phyloP scores from a whole-genome alignment of 768 basidiomycete genomes.

The Leccinum subgranulosum region DNA sequence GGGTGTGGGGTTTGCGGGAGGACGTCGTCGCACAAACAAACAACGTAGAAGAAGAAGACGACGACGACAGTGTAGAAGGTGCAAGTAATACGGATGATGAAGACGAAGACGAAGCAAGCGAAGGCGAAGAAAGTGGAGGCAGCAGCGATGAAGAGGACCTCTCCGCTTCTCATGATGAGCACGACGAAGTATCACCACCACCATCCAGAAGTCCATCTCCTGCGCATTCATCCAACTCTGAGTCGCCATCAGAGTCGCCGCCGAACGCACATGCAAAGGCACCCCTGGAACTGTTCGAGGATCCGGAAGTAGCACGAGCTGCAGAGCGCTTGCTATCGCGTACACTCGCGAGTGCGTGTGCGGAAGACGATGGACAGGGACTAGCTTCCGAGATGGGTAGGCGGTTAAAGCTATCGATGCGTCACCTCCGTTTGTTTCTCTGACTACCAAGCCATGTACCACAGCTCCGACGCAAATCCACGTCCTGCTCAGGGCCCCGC shows the following conservation, averaged over 20 bases:
- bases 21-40: constrained; percentile 29
- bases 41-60: background rate
- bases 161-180: constrained; percentile 5
- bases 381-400: constrained; percentile 41
- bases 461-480: constrained; percentile 48
- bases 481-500: constrained; percentile 44
- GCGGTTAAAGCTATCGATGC: background rate
- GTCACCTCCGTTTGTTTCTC: background rate
- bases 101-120: constrained; percentile 10
- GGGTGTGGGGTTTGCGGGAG: constrained; percentile 25
- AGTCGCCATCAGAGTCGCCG: constrained; percentile 24
- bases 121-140: background rate
- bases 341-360: constrained; percentile 42
- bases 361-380: constrained; percentile 38
- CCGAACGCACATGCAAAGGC: background rate
- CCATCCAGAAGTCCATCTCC: constrained; percentile 28
- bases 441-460: background rate
- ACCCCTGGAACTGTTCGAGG: constrained; percentile 21
- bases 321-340: constrained; percentile 44
- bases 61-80: background rate
- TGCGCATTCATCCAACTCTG: constrained; percentile 15
- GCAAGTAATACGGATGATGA: constrained; percentile 1
- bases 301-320: constrained; percentile 31
- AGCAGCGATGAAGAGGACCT: constrained; percentile 12
- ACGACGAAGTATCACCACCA: constrained; percentile 9